Base-by-base conservation (phyloP, 75 land plant genomes). In the Picea sitchensis region DNA sequence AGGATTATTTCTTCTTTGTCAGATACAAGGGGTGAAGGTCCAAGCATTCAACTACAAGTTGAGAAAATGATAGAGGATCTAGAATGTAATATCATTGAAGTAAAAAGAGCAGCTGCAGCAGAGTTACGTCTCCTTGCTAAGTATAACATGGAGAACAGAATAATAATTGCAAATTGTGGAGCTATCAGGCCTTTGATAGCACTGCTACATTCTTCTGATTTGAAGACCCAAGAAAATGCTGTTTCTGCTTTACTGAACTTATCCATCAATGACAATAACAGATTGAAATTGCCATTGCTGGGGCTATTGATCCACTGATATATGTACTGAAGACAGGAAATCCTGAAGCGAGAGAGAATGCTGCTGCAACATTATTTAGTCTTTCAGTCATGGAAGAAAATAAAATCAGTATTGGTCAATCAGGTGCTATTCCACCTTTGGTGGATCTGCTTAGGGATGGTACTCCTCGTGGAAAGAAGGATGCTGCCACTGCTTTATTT, bases 291-390 rank as follows among this genome's bases (percentile, higher is more conserved):
- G 96, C 87, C 23, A 83, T 87, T 61, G 86, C 91, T 13, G 92
- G 93, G 21, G 93, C 91, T 5, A 85, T 95, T 67, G 95, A 84
- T 36, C 90, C 98, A 1, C 89, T 95, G 7, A 94, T 95, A 20
- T 82, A 92, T 82, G 95, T 95, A 14, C 87, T 95, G 30, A 86
- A 81, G 79, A 73, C 80, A 31, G 98, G 95, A 76, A 92, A 67
- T 61, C 77, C 80, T 30, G 84, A 68, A 59, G 89, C 83, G 5
- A 85, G 76, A 81, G 91, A 91, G 78, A 91, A 89, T 69, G 72
- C 86, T 82, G 93, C 91, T 77, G 91, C 91, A 44, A 61, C 87
- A 51, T 69, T 89, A 4, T 89, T 91, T 61, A 91, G 91, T 72
- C 85, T 91, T 11, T 84, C 90, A 51, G 81, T 76, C 5, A 63